A percentile compares a stretch with the other conserved stretches of the same genome.
These are phyloP conservation scores for Betula pendula DNA, from an alignment of 306 rosid genomes.

Conservation along the genomic window DNA sequence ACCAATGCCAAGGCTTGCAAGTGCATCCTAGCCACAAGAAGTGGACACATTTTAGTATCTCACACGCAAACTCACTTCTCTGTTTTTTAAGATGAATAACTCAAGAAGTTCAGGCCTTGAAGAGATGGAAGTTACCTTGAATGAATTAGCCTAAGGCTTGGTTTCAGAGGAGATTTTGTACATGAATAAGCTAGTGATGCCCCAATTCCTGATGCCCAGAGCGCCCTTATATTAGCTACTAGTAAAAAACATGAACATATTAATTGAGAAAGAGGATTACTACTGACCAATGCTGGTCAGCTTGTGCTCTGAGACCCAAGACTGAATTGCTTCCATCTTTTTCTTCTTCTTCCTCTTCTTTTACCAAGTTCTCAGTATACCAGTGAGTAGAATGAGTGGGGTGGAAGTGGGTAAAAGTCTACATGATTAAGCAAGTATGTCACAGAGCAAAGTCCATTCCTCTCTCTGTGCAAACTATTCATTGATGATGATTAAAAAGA, in stretches of 20 bases:
- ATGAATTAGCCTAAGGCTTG: conserved; percentile 83
- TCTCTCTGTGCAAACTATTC: conserved; percentile 80
- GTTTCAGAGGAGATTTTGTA: conserved; percentile 57
- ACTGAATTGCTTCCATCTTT: conserved; percentile 57
- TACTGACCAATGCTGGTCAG: conserved; percentile 67
- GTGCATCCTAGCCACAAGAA: too few relatives aligned
- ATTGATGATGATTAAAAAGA: conserved; percentile 24
- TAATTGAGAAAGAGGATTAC: neutral
- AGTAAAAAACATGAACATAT: too few relatives aligned
- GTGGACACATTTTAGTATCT: too few relatives aligned
- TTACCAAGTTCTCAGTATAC: too few relatives aligned
- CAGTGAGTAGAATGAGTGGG: too few relatives aligned
- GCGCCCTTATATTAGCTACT: conserved; percentile 39
- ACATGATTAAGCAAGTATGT: conserved; percentile 27
- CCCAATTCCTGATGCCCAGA: conserved; percentile 81
- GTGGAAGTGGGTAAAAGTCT: too few relatives aligned
- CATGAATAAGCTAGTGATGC: conserved; percentile 60
- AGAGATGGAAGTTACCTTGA: conserved; percentile 47
- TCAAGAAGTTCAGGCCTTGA: neutral
- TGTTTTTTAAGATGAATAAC: too few relatives aligned
- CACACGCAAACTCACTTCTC: too few relatives aligned
- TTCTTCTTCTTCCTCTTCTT: conserved; percentile 12
- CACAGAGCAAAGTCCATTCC: conserved; percentile 89
- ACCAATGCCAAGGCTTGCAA: too few relatives aligned
- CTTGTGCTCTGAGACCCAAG: conserved; percentile 79